These are phyloP conservation scores for Mycosphaerella sp. DNA, from an alignment of 2,329 filamentous ascomycete species.

Conservation along the genomic window DNA sequence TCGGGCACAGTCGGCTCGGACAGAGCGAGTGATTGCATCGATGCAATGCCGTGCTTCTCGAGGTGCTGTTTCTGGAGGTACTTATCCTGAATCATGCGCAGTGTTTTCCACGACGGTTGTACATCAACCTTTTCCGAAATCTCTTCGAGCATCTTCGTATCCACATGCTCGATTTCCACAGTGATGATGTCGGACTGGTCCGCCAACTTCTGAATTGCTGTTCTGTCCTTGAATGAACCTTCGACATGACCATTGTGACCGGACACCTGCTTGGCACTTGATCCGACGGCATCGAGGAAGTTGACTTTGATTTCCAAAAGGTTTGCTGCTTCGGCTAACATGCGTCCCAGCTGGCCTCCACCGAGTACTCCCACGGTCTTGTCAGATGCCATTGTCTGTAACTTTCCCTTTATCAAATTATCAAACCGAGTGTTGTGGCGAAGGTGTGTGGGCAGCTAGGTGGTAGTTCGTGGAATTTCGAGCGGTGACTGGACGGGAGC, in stretches of 20 bases:
- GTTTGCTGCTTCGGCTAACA: constrained; percentile 86
- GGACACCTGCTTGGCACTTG: constrained; percentile 81
- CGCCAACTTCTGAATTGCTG: constrained; percentile 74
- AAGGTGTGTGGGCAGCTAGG: background rate
- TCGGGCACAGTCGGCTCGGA: constrained; percentile 53
- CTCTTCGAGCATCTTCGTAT: constrained; percentile 83
- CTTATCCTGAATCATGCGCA: constrained; percentile 90
- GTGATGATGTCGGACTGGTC: constrained; percentile 71
- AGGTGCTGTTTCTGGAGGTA: constrained; percentile 82
- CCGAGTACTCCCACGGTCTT: constrained; percentile 36
- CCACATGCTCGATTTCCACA: constrained; percentile 91
- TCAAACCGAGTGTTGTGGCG: background rate
- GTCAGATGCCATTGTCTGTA: constrained; percentile 18
- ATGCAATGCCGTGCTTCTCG: constrained; percentile 58
- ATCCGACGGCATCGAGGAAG: constrained; percentile 67
- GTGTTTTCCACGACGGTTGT: constrained; percentile 76
- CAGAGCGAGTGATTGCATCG: constrained; percentile 64
- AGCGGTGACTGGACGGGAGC: background rate
- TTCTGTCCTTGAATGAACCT: constrained; percentile 80
- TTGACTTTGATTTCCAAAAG: constrained; percentile 70
- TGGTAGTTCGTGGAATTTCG: background rate
- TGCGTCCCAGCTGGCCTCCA: constrained; percentile 66
- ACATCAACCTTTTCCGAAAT: constrained; percentile 61
- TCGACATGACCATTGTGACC: constrained; percentile 66
- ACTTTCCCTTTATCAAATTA: too few relatives aligned